Conservation (phyloP, 371 early-diverging fungal species). For the Choanephora cucurbitarum region DNA sequence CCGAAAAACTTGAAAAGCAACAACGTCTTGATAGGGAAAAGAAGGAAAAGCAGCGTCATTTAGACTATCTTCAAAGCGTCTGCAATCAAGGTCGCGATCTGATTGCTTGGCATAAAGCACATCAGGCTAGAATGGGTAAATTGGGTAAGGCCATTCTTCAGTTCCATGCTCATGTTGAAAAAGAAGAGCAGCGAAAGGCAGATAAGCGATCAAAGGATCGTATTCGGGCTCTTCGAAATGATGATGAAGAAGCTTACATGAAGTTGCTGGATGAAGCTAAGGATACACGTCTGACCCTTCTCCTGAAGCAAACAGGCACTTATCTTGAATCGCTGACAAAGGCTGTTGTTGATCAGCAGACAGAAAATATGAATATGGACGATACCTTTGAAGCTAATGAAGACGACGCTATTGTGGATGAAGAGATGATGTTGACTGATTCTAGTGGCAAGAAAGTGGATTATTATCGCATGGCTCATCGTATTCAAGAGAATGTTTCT, state of each 20-base stretch:
- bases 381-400: constrained; percentile 25
- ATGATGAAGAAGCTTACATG: constrained; percentile 97
- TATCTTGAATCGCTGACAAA: constrained; percentile 82
- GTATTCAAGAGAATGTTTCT: constrained; percentile 74
- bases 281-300: constrained; percentile 90
- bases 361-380: constrained; percentile 43
- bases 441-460: constrained; percentile 59
- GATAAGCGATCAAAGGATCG: constrained; percentile 90
- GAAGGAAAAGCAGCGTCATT: constrained; percentile 80
- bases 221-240: constrained; percentile 89
- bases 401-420: constrained; percentile 56
- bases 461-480: constrained; percentile 90
- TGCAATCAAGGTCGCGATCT: constrained; percentile 77
- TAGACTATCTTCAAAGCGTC: constrained; percentile 73
- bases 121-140: constrained; percentile 59
- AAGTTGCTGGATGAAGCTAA: constrained; percentile 94
- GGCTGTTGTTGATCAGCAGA: constrained; percentile 76
- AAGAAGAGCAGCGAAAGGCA: constrained; percentile 88
- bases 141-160: constrained; percentile 81
- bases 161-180: constrained; percentile 82
- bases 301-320: constrained; percentile 87
- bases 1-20: constrained; percentile 86
- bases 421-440: constrained; percentile 17
- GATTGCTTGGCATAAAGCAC: constrained; percentile 55
- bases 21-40: constrained; percentile 85